Evolutionary conservation across 768 basidiomycete genomes (phyloP), one percentile per base, ranked within the genome.

Genomic region (Thelephora ganbajun): DNA sequence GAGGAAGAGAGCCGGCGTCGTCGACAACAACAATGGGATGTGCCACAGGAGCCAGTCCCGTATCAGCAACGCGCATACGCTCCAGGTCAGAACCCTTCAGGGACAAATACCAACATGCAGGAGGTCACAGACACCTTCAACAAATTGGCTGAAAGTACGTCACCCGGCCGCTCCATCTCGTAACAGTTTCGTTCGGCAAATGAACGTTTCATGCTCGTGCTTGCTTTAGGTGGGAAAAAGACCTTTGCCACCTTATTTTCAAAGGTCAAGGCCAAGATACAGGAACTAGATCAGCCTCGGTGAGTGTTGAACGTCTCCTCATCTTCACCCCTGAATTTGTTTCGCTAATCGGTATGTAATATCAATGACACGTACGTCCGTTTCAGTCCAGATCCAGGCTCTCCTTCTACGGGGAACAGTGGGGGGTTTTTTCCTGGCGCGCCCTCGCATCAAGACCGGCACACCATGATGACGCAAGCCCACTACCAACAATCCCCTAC

Each of bases 221-320:
- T n/a, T n/a, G n/a, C n/a, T 35, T 7, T 41, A 64, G 63, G 54
- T 45, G 85, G 87, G 3, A 88, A 84, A 66, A 83, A 79, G 63
- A 89, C 86, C 0, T 74, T 90, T 61, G 78, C 72, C 43, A 72
- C 66, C 7, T 60, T 90, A 22, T 69, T 89, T 35, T 77, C 76
- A 33, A 89, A 83, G 60, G 83, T 88, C 43, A 88, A 78, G 58
- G 78, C 84, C 5, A 90, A 89, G 72, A 77, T 89, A 50, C 80
- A 83, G 56, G 88, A 89, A 55, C 78, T 77, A 51, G 86, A 89
- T 35, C 76, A 79, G 56, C 66, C 67, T 13, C 62, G 62, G 68
- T 72, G 43, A 14, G 61, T 48, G 39, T 45, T 45, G 30, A 46
- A 33, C 43, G 7, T 46, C 33, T 46, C 22, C 46, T 19, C 14